Evolutionary conservation across 176 grass and related monocot genomes (phyloP), one percentile per base, ranked within the genome.

Genomic region (Ananas comosus): DNA sequence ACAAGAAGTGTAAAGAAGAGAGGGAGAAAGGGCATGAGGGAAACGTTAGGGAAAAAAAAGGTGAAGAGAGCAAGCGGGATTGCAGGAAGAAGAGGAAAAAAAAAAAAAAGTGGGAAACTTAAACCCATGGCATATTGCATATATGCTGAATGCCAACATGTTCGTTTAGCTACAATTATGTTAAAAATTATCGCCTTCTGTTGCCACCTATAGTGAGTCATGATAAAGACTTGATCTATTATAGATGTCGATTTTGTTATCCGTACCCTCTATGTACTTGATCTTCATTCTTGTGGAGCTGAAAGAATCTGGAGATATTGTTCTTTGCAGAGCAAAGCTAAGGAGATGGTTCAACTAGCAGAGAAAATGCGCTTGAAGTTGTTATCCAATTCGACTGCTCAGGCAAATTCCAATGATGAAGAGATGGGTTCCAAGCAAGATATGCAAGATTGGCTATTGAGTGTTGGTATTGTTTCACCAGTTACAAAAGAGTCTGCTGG

Each of bases 401-500:
- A 91, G 77, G 51, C 70, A 23, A 97, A 83, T 82, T 75, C 90
- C 18, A 84, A 80, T 78, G 90, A 99, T 74, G 95, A 94, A 76
- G 95, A 94, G 69, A 82, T 94, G 87, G 90, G 78, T 3, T 92
- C 94, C 66, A 99, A 99, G 79, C 95, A 99, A 84, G 95, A 99
- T 53, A 94, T 99, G 85, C 95, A 99, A 86, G 95, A 99, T 86
- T 99, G 79, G 90, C 74, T 99, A 53, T 71, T 99, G 72, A 99
- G 85, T 64, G 85, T 99, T 3, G 95, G 95, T 68, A 88, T 99
- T 50, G 90, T 78, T 50, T 94, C 90, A 16, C 95, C 90, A 10
- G 95, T 99, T 65, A 94, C 95, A 51, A 99, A 99, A 83, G 95
- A 99, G 84, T 88, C 95, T 5, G 95, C 95, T 68, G 95, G 95